Base-by-base conservation (phyloP, 225 moss, liverwort and hornwort species). In the Polytrichum commune region DNA sequence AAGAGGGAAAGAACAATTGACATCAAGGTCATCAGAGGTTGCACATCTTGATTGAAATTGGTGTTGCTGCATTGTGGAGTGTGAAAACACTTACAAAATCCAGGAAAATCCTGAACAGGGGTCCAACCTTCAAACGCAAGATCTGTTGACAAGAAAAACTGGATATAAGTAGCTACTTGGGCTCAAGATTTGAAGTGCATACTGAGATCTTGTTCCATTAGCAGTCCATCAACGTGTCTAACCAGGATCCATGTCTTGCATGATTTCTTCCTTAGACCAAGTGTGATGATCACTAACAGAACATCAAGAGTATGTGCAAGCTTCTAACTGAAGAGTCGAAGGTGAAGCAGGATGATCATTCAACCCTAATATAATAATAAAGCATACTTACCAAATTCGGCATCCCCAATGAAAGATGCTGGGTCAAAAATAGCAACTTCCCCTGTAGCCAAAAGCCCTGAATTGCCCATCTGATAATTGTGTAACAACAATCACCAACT, bases 341-440 rank as follows among this genome's bases (percentile, higher is more conserved):
- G 16, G 46, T 46, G 46, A 65, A 8, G 64, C 64, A 65, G 20
- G 26, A 65, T 19, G 56, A 46, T 13, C 46, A 46, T 46, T 46
- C 4, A 16, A 16, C 46, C 13, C 46, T 46, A 46, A 16, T 4
- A 46, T 16, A 46, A 46, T 7, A 16, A 46, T 46, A 71, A 10
- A 32, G 20, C 23, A 8, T 73, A 29, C 55, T 30, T 90, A 92
- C 92, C 93, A 68, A 93, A 91, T 73, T 93, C 93, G 64, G 93
- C 87, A 69, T 91, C 91, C 54, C 93, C 93, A 29, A 87, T 72
- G 62, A 83, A 91, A 76, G 87, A 80, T 24, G 93, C 93, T 66
- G 93, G 93, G 71, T 93, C 93, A 71, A 85, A 93, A 65, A 93
- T 87, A 2, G 93, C 91, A 55, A 93, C 93, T 69, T 87, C 85